Evolutionary conservation across 139 green algal species (phyloP).

Genomic region (Chlamydomonas incerta): DNA sequence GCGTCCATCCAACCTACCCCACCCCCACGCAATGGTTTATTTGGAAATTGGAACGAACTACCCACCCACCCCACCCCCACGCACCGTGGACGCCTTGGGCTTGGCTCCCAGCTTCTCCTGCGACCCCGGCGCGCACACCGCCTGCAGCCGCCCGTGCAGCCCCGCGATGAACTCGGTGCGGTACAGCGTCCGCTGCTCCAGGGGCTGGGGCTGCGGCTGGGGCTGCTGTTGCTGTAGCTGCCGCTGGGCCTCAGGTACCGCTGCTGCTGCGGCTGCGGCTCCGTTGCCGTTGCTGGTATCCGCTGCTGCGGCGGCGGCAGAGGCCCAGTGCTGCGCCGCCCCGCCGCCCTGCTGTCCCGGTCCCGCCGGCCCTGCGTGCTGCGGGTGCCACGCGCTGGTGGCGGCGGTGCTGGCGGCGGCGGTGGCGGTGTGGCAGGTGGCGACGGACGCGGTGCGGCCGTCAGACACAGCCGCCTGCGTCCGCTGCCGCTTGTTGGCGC

Average conservation of each 20-base stretch:
- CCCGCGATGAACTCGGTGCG: neutral
- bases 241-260: no score
- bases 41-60: no score
- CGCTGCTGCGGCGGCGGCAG: neutral
- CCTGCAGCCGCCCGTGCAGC: constrained; percentile 12
- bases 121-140: neutral
- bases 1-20: no score
- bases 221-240: neutral
- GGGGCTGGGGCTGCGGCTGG: neutral
- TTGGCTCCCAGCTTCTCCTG: neutral
- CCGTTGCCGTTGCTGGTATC: no score
- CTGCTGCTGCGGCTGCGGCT: no score
- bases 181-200: neutral
- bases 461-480: neutral
- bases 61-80: no score
- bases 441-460: neutral
- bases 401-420: neutral
- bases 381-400: neutral
- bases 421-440: neutral
- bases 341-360: no score
- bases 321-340: no score
- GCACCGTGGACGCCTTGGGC: neutral
- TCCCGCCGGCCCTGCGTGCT: no score
- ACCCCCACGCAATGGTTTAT: no score
- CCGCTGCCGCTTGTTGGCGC: neutral